phyloP scores from a whole-genome alignment of 2,329 filamentous ascomycete species.

The Sporothrix mexicana region DNA sequence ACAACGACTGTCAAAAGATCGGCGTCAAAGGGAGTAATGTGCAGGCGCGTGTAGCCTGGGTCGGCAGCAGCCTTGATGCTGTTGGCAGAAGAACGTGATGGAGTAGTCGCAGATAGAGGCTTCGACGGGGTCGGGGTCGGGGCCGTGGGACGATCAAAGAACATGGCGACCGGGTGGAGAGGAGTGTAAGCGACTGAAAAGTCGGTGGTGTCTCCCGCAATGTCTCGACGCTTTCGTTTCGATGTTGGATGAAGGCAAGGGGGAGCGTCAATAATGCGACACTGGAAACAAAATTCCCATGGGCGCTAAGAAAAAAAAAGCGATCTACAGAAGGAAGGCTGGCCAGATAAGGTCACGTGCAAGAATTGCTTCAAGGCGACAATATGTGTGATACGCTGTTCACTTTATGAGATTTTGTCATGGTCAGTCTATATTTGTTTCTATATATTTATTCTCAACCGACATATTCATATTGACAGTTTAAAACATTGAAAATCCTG shows the following conservation, averaged over 20 bases:
- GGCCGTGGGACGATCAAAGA: constrained; percentile 8
- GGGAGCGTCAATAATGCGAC: neutral
- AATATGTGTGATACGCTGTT: too few relatives aligned
- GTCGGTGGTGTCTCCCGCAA: too few relatives aligned
- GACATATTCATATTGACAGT: neutral
- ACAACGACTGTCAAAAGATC: constrained; percentile 75
- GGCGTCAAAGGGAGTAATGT: constrained; percentile 85
- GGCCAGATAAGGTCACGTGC: constrained; percentile 23
- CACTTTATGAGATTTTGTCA: too few relatives aligned
- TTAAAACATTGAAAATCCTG: neutral
- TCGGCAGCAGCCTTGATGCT: constrained; percentile 12
- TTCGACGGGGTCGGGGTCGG: constrained; percentile 20
- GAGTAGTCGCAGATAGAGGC: neutral
- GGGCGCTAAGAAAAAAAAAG: constrained; percentile 22
- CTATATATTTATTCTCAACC: neutral
- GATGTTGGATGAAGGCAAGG: neutral
- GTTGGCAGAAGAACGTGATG: neutral
- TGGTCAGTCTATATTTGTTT: neutral
- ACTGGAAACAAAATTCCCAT: neutral
- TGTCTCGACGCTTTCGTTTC: neutral
- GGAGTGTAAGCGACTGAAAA: too few relatives aligned
- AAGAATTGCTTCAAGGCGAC: neutral
- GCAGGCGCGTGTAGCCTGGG: constrained; percentile 64
- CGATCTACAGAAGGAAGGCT: neutral
- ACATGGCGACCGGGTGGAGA: neutral